Evolutionary conservation across 2,329 filamentous ascomycete genomes (phyloP), one percentile per base, ranked within the genome.

Genomic region (Talaromyces sp.): DNA sequence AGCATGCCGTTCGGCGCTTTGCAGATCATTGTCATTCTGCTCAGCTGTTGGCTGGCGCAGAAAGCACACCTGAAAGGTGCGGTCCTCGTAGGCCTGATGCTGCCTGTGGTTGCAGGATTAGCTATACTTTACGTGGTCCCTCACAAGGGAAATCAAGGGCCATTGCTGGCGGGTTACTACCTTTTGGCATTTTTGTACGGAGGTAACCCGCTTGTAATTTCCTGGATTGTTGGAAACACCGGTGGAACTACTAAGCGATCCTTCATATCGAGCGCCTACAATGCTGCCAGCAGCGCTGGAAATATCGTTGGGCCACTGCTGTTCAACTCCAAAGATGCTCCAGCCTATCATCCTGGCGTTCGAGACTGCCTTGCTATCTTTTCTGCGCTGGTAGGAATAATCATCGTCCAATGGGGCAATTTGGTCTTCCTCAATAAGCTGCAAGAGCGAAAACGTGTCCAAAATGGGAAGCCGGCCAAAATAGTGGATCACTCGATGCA

Each of bases 161-260:
- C 80, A 0, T 71, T 89, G 1, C 78, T 90, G 2, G 83, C 80
- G 0, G 87, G 84, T 0, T 90, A 90, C 73, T 90, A 90, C 69
- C 78, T 90, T 2, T 81, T 90, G 0, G 85, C 87, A 0, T 90
- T 89, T 73, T 77, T 90, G 9, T 90, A 87, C 67, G 87, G 86
- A 0, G 86, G 84, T 1, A 89, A 89, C 69, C 88, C 88, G 0
- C 78, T 91, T 10, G 84, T 89, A 22, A 85, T 90, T 0, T 83
- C 86, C 0, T 91, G 89, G 88, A 87, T 90, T 64, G 83, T 90
- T 5, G 86, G 84, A 7, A 91, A 91, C 73, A 90, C 87, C 0
- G 89, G 82, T 0, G 89, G 89, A 8, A 85, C 84, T 11, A 90
- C 87, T 2, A 90, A 91, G 75, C 89, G 88, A 71, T 87, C 86